Base-by-base conservation (phyloP, 495 filamentous ascomycete genomes). In the Podospora conica region DNA sequence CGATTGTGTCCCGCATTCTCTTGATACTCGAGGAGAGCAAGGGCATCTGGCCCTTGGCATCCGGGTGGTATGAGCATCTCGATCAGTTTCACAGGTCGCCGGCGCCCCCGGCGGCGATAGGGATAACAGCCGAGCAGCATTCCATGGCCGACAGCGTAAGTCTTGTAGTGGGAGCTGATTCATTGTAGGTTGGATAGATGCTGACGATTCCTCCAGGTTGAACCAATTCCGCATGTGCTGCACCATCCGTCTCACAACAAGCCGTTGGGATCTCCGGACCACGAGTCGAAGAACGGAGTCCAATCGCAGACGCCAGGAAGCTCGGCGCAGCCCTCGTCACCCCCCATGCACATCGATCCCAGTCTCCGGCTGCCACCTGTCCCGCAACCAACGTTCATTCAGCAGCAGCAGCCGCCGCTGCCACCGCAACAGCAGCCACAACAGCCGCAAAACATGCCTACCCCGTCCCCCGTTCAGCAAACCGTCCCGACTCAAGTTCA, bases 71-170 rank as follows among this genome's bases (percentile, higher is more conserved):
- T 54, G 77, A 80, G 15, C 76, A 75, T 18, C 61, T 82, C 4
- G 76, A 78, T 33, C 77, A 74, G 61, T 82, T 79, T 67, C 75
- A 74, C 71, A 73, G 69, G 33, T 72, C 75, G 27, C 69, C 75
- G 33, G 76, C 76, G 29, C 71, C 75, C 31, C 69, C 75, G 48
- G 75, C 76, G 48, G 76, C 71, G 11, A 70, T 75, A 58, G 65
- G 67, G 20, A 69, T 68, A 20, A 74, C 62, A 11, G 70, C 73
- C 22, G 75, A 82, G 58, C 76, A 77, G 58, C 76, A 77, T 48
- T 77, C 78, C 22, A 82, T 82, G 79, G 80, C 77, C 8, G 80
- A 82, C 48, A 81, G 80, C 64, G 79, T 81, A 70, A 69, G 77
- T 68, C 27, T 53, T 27, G 28, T 21, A 40, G 2, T 25, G 29